Conservation (phyloP, 2,329 filamentous ascomycete genomes). For the Alternaria angustiovoidea region DNA sequence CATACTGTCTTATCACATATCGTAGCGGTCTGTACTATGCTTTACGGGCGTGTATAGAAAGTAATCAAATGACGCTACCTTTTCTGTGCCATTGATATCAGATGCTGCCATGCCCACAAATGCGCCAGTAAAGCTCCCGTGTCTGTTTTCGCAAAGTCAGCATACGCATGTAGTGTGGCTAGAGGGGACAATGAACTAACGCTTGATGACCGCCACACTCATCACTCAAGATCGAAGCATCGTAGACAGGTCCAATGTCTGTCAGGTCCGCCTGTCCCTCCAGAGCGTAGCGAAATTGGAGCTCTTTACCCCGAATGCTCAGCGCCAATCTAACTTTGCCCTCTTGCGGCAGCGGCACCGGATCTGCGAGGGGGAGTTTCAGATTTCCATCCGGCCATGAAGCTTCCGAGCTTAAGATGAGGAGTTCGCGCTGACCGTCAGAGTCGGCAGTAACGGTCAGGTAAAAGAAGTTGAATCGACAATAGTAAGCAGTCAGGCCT, state of each 20-base stretch:
- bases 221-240: slow-evolving; percentile 68
- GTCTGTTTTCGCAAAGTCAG: slow-evolving; percentile 28
- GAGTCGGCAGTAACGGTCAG: slow-evolving; percentile 65
- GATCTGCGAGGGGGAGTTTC: slow-evolving; percentile 51
- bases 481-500: slow-evolving; percentile 69
- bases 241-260: slow-evolving; percentile 63
- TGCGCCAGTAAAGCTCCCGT: slow-evolving; percentile 71
- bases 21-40: slow-evolving; percentile 45
- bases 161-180: background rate
- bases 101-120: slow-evolving; percentile 48
- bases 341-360: slow-evolving; percentile 61
- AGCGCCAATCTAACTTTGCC: slow-evolving; percentile 64
- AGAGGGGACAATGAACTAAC: background rate
- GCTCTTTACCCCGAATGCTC: slow-evolving; percentile 58
- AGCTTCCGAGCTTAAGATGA: slow-evolving; percentile 64
- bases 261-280: slow-evolving; percentile 55
- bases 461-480: slow-evolving; percentile 72
- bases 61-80: slow-evolving; percentile 43
- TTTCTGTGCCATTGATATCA: slow-evolving; percentile 42
- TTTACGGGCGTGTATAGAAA: slow-evolving; percentile 43
- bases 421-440: slow-evolving; percentile 65
- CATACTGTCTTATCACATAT: slow-evolving; percentile 16
- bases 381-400: slow-evolving; percentile 64
- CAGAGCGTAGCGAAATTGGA: slow-evolving; percentile 67
- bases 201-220: slow-evolving; percentile 69